Conservation (phyloP, 208 protist species). For the Acanthamoeba healyi region DNA sequence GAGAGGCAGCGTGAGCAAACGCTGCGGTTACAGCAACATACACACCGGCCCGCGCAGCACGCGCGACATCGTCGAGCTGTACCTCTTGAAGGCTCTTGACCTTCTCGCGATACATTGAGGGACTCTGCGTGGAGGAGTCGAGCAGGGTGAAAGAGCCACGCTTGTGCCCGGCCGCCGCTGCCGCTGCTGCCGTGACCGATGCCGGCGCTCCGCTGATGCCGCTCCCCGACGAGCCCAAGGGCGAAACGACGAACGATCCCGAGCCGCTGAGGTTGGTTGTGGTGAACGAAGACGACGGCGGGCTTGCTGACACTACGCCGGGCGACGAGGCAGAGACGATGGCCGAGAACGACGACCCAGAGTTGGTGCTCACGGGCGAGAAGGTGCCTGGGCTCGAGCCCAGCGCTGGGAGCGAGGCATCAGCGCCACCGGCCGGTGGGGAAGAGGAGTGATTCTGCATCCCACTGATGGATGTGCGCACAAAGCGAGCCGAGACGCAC, state of each 20-base stretch:
- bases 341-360: not conserved
- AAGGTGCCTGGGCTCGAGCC: not conserved
- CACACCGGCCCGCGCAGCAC: no score
- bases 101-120: constrained; percentile 18
- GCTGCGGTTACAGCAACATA: no score
- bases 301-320: not conserved
- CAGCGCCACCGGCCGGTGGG: no score
- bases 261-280: not conserved
- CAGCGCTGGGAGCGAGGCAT: not conserved
- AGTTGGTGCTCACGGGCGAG: not conserved
- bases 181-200: no score
- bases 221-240: not conserved
- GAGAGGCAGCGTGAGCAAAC: no score
- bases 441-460: not conserved
- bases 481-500: no score
- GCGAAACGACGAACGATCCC: not conserved
- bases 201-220: not conserved
- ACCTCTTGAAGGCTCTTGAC: constrained; percentile 35
- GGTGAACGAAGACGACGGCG: not conserved
- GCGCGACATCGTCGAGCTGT: not conserved
- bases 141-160: constrained; percentile 25
- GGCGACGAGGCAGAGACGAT: not conserved
- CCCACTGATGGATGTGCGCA: no score
- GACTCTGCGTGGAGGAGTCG: constrained; percentile 25
- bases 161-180: not conserved